Conservation (phyloP, 306 rosid species). For the Neltuma alba region DNA sequence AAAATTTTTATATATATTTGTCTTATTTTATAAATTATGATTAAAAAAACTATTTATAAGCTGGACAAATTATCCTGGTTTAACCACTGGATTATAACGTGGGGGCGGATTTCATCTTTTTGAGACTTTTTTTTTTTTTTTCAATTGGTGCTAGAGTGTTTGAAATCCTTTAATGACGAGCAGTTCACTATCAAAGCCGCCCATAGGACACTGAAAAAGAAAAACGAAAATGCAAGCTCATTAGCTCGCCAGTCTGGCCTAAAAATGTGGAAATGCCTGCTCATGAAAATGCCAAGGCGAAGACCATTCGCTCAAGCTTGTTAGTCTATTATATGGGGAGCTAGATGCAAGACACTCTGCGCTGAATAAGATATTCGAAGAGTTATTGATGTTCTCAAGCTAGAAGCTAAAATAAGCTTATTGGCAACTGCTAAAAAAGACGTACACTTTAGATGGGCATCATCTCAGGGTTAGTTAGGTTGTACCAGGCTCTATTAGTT, state of each 20-base stretch:
- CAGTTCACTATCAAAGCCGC: neutral
- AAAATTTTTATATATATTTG: no score
- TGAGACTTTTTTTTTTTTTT: no score
- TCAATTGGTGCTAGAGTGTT: no score
- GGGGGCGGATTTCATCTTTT: neutral
- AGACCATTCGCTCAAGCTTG: neutral
- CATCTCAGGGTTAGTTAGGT: neutral
- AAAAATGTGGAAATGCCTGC: neutral
- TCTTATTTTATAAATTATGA: no score
- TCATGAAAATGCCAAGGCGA: neutral
- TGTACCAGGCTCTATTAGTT: neutral
- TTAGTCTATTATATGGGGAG: neutral
- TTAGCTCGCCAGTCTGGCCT: neutral
- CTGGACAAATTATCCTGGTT: neutral
- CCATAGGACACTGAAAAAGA: neutral
- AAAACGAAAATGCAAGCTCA: neutral
- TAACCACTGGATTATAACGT: neutral
- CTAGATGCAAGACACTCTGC: neutral
- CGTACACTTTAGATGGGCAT: neutral
- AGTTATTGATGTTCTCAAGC: neutral
- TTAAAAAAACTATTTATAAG: no score
- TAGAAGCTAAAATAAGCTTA: no score
- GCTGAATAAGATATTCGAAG: neutral
- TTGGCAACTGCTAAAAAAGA: neutral
- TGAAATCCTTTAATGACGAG: neutral